Evolutionary conservation across 257 asterid species (phyloP).

Genomic region (Solanum lycopersicoides): DNA sequence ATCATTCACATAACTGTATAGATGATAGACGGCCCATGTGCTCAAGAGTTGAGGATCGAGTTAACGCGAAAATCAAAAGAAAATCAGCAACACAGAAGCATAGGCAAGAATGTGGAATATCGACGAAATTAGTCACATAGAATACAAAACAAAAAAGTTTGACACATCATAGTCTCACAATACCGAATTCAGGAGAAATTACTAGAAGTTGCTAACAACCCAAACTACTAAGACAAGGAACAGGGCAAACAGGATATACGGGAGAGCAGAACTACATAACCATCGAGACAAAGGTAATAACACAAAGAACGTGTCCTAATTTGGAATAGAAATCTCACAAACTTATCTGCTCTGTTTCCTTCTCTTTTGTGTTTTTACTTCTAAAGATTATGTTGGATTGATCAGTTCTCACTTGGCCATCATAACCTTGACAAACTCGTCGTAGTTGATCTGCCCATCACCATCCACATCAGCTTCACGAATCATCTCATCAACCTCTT

Average conservation of each 20-base stretch:
- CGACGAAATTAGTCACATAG: conserved; percentile 10
- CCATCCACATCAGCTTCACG: conserved; percentile 26
- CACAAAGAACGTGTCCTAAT: conserved; percentile 17
- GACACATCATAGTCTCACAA: conserved; percentile 10
- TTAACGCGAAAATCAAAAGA: background rate
- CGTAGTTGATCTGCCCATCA: conserved; percentile 66
- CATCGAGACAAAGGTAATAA: background rate
- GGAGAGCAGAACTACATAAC: conserved; percentile 15
- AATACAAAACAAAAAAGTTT: conserved; percentile 4
- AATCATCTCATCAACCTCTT: background rate
- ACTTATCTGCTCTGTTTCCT: conserved; percentile 26
- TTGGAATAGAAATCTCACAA: conserved; percentile 27
- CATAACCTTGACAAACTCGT: conserved; percentile 70
- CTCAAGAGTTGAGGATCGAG: background rate
- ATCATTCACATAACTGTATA: background rate
- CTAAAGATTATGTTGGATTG: conserved; percentile 18
- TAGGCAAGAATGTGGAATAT: conserved; percentile 6
- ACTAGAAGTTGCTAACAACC: conserved; percentile 12
- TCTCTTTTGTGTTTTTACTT: conserved; percentile 22
- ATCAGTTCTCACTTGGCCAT: conserved; percentile 11
- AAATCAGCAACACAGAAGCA: background rate
- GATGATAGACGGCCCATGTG: background rate
- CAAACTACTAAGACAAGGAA: conserved; percentile 9
- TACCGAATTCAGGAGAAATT: conserved; percentile 7
- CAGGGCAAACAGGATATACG: conserved; percentile 16